A percentile compares a stretch with the other conserved stretches of the same genome.
These are phyloP conservation scores for Colletotrichum eremochloae DNA, from an alignment of 2,329 filamentous ascomycete genomes.

Conservation along the genomic window DNA sequence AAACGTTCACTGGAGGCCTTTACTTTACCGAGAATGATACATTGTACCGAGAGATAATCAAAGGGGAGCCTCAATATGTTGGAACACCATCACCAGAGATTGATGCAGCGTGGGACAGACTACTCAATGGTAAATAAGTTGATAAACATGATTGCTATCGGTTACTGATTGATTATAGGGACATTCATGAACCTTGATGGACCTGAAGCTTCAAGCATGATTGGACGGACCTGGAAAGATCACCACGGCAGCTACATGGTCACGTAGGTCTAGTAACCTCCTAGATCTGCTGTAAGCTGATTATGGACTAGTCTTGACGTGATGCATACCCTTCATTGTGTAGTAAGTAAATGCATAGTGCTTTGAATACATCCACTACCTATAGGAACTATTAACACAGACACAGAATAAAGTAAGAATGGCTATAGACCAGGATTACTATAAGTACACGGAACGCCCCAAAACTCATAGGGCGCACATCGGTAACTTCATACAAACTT, in stretches of 20 bases:
- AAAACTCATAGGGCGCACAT: conserved; percentile 3
- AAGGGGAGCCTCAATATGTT: conserved; percentile 1
- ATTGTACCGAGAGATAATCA: not conserved
- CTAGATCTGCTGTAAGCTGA: not conserved
- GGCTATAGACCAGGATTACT: conserved; percentile 9
- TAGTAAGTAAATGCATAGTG: not conserved
- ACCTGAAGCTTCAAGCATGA: not conserved
- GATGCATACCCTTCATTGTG: conserved; percentile 7
- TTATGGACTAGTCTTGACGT: not conserved
- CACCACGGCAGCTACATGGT: not conserved
- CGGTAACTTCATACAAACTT: not conserved
- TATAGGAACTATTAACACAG: too few species aligned
- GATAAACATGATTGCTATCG: not conserved
- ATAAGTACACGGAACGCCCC: not conserved
- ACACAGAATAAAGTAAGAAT: conserved; percentile 4
- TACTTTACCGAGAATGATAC: not conserved
- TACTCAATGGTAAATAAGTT: not conserved
- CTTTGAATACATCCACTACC: too few species aligned
- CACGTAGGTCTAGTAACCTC: not conserved
- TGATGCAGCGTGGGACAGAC: not conserved
- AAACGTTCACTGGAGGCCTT: not conserved
- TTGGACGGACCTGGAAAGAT: conserved; percentile 5
- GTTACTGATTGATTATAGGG: not conserved
- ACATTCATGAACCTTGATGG: not conserved
- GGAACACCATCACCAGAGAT: not conserved